These are phyloP conservation scores for Blepharisma undulans DNA, from an alignment of 169 alveolate species.

Conservation along the genomic window DNA sequence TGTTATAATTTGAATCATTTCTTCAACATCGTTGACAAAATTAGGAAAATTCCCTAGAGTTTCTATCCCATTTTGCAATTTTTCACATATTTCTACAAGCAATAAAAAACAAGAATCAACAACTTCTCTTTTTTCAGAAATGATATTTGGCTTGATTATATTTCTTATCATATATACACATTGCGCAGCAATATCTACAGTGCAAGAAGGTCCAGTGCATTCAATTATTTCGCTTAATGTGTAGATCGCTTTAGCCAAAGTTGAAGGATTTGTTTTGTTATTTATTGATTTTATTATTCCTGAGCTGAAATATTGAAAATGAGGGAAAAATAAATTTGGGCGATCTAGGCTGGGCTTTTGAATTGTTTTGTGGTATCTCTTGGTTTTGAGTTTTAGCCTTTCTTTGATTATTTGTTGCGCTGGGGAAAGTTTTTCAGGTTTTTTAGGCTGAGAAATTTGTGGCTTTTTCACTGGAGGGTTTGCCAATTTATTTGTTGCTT, in stretches of 20 bases:
- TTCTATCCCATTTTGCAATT: neutral
- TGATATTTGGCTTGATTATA: neutral
- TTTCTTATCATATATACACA: conserved; percentile 5
- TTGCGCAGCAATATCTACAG: neutral
- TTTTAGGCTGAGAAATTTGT: neutral
- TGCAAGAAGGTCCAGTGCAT: neutral
- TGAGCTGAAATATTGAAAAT: neutral
- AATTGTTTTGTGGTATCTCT: neutral
- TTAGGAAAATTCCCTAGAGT: neutral
- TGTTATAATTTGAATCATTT: neutral
- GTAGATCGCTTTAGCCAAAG: neutral
- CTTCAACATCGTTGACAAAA: neutral
- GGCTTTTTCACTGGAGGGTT: neutral
- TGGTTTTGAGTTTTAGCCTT: conserved; percentile 15
- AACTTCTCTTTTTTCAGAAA: neutral
- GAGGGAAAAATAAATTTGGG: conserved; percentile 1
- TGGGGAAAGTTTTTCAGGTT: neutral
- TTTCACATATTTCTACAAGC: neutral
- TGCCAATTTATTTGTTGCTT: neutral
- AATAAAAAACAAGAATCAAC: neutral
- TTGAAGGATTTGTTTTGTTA: neutral
- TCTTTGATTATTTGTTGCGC: neutral
- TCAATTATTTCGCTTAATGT: conserved; percentile 6
- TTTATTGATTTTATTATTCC: neutral
- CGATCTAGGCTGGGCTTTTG: neutral